Base-by-base conservation (phyloP, 306 rosid species). In the Quercus wislizeni region DNA sequence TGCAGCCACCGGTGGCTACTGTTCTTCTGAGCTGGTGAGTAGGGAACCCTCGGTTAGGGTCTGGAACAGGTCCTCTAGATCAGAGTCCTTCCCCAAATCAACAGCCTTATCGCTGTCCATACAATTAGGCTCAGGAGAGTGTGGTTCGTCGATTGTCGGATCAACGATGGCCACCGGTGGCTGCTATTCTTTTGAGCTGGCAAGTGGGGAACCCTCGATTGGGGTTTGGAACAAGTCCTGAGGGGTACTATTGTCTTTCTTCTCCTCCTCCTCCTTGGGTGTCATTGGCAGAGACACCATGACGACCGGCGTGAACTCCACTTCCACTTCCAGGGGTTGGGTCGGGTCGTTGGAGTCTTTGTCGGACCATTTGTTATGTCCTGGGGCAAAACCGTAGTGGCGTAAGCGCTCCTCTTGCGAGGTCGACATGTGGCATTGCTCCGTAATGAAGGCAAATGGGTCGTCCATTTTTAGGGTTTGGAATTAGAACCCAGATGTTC, bases 161-260 rank as follows among this genome's bases (percentile, higher is more conserved):
- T 69, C 75, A 1, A 68, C 27, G 10, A 56, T 7, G 46, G 52
- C 61, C 57, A 12, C 25, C 33, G 38, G 31, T 19, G 21, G 18
- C 58, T 9, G 78, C 62, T 81, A 54, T 17, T 82, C 80, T 49
- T 63, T 83, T 10, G 83, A 81, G 59, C 85, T 80, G 5, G 41
- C 67, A 6, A 49, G 55, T 55, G 77, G 41, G 0, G 85, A 30
- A 17, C 79, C 79, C 77, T 89, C 88, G 0, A 92, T 91, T 1
- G 90, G 94, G 5, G 91, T 91, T 67, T 83, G 85, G 58, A 86
- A 91, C 13, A 83, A 82, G 20, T 89, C 89, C 61, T 74, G 81
- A 9, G 83, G 68, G 78, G 28, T 52, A 62, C 54, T 69, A 59
- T 10, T 30, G 4, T 77, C 30, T 31, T 76, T 74, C 57, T 25